Conservation (phyloP, 768 basidiomycete genomes). For the button mushroom (Agaricus bisporus) region DNA sequence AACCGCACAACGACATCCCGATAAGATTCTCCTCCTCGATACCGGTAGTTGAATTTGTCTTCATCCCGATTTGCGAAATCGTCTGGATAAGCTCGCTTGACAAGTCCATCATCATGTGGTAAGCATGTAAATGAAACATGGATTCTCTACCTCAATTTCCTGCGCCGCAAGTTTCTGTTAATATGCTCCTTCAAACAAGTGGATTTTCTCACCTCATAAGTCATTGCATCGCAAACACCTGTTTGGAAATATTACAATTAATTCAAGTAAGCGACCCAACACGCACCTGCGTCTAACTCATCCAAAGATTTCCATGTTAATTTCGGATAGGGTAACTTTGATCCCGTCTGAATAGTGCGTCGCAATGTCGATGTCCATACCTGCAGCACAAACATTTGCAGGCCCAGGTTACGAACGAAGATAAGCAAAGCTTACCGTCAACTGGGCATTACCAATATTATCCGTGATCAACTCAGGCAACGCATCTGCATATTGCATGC, state of each 20-base stretch:
- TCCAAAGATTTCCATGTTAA: conserved; percentile 98
- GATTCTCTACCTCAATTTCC: conserved; percentile 79
- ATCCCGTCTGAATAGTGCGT: conserved; percentile 88
- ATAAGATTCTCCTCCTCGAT: conserved; percentile 96
- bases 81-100: conserved; percentile 88
- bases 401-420: background rate
- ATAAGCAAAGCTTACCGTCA: conserved; percentile 55
- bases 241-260: background rate
- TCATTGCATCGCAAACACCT: conserved; percentile 99
- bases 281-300: conserved; percentile 86
- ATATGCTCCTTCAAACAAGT: background rate
- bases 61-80: conserved; percentile 98
- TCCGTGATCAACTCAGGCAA: conserved; percentile 84
- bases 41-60: conserved; percentile 99
- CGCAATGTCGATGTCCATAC: conserved; percentile 99
- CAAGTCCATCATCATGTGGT: background rate
- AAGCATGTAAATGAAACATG: background rate
- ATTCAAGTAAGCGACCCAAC: background rate
- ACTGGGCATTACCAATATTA: conserved; percentile 81
- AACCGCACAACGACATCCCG: conserved; percentile 92
- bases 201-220: conserved; percentile 58
- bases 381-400: conserved; percentile 28
- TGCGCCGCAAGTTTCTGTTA: conserved; percentile 11
- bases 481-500: conserved; percentile 78
- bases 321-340: conserved; percentile 77